These are phyloP conservation scores for Microglena sp. DNA, from an alignment of 139 green algal genomes.

Conservation along the genomic window DNA sequence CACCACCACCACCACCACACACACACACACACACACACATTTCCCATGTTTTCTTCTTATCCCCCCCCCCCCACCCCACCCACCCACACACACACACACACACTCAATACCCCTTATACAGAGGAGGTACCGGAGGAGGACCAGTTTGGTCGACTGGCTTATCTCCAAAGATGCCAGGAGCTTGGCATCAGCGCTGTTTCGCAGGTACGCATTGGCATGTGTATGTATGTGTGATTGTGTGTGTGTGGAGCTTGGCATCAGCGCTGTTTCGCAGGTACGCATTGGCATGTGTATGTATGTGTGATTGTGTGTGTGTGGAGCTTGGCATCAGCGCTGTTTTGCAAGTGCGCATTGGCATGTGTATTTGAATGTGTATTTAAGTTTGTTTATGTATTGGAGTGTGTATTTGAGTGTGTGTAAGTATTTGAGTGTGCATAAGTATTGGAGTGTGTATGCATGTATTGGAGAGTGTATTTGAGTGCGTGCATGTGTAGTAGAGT, in stretches of 20 bases:
- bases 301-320: no score
- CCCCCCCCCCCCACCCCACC: no score
- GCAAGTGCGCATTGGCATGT: conserved; percentile 10
- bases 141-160: conserved; percentile 26
- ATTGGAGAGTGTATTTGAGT: no score
- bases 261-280: conserved; percentile 21
- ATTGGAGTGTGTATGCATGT: no score
- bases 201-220: conserved; percentile 11
- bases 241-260: conserved; percentile 24
- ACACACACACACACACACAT: no score
- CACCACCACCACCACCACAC: no score
- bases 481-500: no score
- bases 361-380: no score
- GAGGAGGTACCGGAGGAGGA: conserved; percentile 31
- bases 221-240: no score
- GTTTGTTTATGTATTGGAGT: no score
- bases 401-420: no score
- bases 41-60: not conserved
- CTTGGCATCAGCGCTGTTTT: conserved; percentile 24
- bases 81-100: not conserved
- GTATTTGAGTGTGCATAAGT: no score
- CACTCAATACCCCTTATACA: conserved; percentile 2
- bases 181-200: conserved; percentile 24
- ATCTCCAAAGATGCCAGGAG: conserved; percentile 25
- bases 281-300: not conserved